Conservation (phyloP, 169 alveolate genomes). For the Plasmodium billcollinsi region DNA sequence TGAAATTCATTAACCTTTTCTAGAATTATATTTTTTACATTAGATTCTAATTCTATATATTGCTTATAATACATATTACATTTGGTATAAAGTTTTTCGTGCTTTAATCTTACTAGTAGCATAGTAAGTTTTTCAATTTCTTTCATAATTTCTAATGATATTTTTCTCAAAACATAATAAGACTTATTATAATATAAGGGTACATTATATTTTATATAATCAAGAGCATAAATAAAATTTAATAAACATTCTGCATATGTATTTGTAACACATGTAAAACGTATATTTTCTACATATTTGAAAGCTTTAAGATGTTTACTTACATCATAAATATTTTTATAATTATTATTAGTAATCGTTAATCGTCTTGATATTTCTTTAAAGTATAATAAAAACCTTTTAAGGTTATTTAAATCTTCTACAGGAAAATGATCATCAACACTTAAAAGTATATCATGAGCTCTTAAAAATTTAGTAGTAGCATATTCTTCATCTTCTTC, state of each 20-base stretch:
- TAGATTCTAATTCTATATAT: background rate
- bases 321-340: background rate
- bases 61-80: background rate
- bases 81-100: background rate
- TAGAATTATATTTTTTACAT: background rate
- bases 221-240: background rate
- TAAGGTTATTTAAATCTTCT: background rate
- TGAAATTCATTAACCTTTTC: background rate
- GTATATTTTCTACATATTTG: background rate
- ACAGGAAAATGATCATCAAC: background rate
- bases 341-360: background rate
- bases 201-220: background rate
- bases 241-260: background rate
- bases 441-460: background rate
- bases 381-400: background rate
- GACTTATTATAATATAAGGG: background rate
- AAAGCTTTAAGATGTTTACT: background rate
- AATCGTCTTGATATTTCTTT: background rate
- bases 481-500: background rate
- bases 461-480: background rate
- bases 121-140: slow-evolving; percentile 1
- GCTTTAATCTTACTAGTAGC: background rate
- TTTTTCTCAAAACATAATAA: background rate
- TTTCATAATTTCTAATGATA: background rate
- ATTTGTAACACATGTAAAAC: background rate